Base-by-base conservation (phyloP, 805 yeast genomes). In the Pichia occidentalis region DNA sequence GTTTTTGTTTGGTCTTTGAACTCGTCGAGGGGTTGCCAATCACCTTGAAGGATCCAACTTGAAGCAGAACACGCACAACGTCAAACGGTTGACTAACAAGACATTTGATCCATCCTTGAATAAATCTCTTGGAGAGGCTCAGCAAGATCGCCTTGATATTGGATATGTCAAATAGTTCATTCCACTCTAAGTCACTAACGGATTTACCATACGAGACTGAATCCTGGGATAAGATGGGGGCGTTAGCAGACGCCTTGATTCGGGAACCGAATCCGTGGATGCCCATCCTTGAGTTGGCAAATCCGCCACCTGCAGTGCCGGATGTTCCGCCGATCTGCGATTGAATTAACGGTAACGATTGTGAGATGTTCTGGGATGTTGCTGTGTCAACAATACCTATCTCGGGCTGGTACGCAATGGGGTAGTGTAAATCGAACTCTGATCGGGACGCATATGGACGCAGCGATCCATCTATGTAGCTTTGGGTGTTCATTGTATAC, bases 21-120 rank as follows among this genome's bases (percentile, higher is more conserved):
- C 29, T 24, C 13, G 8, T 10, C 11, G 11, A 22, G 10, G 16
- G 13, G 14, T 10, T 29, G 3, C 25, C 24, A 36, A 17, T 50
- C 20, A 62, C 58, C 17, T 56, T 54, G 53, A 81, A 79, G 23
- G 71, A 73, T 4, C 95, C 95, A 11, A 85, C 81, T 58, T 92
- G 97, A 40, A 87, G 61, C 20, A 88, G 65, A 47, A 85, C 67
- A 39, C 90, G 69, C 5, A 84, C 75, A 13, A 85, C 81, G 49
- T 90, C 97, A 58, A 88, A 80, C 2, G 98, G 97, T 59, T 92
- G 97, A 14, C 85, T 73, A 7, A 84, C 54, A 23, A 86, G 57
- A 31, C 80, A 75, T 43, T 77, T 77, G 38, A 76, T 58, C 62
- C 92, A 90, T 46, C 78, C 80, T 46, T 75, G 75, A 35, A 78